Evolutionary conservation across 371 early-diverging fungal species (phyloP), one percentile per base, ranked within the genome.

Genomic region (Apophysomyces elegans): DNA sequence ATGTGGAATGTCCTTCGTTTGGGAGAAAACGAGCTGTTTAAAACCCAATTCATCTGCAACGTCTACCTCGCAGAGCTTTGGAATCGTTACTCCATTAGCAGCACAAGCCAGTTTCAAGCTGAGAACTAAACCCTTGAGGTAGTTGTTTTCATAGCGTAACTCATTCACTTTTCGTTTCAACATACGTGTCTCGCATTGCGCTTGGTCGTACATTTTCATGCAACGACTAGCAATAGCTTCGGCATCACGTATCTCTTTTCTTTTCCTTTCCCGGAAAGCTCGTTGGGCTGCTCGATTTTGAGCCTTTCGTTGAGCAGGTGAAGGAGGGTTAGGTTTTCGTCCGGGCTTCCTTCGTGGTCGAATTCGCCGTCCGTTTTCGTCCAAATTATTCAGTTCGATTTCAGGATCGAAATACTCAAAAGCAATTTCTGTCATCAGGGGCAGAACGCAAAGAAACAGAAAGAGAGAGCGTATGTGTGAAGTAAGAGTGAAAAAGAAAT

Each of bases 261-360:
- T 84, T 60, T 91, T 93, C 4, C 93, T 83, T 71, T 90, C 90
- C 8, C 93, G 85, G 69, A 91, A 92, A 37, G 91, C 90, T 35
- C 90, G 79, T 71, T 92, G 92, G 0, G 91, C 91, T 9, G 87
- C 89, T 37, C 93, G 77, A 64, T 92, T 92, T 63, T 92, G 93
- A 16, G 87, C 90, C 45, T 90, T 88, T 38, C 91, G 81, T 61
- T 86, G 85, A 36, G 87, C 81, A 35, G 87, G 77, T 4, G 78
- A 66, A 5, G 80, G 80, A 37, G 80, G 80, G n/a, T 80, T 80
- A 0, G 80, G 80, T 46, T 80, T 80, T 37, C 80, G 61, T 1
- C 80, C 80, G 14, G 80, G 80, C 21, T 77, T 77, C 54, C 74
- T 77, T 18, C 78, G 74, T 21, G 80, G 80, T 37, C 74, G 74